Percentiles rank a stretch among this genome's conserved stretches.
These are phyloP conservation scores for Talaromyces albobiverticillius DNA, from an alignment of 2,329 filamentous ascomycete genomes.

Conservation along the genomic window DNA sequence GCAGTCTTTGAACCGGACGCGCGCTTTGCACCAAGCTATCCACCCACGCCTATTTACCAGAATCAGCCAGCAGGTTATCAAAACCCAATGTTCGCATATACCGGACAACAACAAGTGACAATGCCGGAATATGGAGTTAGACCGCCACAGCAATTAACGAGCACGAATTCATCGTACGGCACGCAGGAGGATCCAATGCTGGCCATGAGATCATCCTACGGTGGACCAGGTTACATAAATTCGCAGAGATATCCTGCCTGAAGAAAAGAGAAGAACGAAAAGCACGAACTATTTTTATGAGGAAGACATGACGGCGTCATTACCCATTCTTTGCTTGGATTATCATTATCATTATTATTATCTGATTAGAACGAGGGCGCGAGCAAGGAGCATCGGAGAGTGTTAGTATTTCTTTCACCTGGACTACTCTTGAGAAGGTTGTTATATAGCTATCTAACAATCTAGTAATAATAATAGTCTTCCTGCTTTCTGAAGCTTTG, in stretches of 20 bases:
- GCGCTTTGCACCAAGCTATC: slow-evolving; percentile 36
- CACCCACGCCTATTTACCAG: slow-evolving; percentile 22
- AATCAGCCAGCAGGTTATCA: slow-evolving; percentile 26
- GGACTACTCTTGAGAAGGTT: not conserved
- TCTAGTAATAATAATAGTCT: not conserved
- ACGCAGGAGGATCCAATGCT: slow-evolving; percentile 19
- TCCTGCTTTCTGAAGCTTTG: not conserved
- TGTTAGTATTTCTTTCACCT: not conserved
- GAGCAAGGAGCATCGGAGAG: not conserved
- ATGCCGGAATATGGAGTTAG: slow-evolving; percentile 37
- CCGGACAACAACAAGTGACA: slow-evolving; percentile 27
- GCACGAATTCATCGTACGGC: slow-evolving; percentile 18
- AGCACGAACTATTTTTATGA: slow-evolving; percentile 8
- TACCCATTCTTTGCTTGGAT: slow-evolving; percentile 8
- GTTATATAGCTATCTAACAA: not conserved
- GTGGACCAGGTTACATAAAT: slow-evolving; percentile 17
- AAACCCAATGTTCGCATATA: slow-evolving; percentile 31
- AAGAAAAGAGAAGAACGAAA: not conserved
- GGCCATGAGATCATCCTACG: slow-evolving; percentile 21
- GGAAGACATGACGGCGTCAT: slow-evolving; percentile 6
- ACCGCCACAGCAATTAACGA: slow-evolving; percentile 19
- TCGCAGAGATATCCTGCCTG: slow-evolving; percentile 18
- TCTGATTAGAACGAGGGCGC: slow-evolving; percentile 1
- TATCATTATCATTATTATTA: not conserved
- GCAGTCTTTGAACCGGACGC: slow-evolving; percentile 35